A percentile compares a stretch with the other conserved stretches of the same genome.
Conservation (phyloP, 257 asterid species). For the Solanum bulbocastanum region DNA sequence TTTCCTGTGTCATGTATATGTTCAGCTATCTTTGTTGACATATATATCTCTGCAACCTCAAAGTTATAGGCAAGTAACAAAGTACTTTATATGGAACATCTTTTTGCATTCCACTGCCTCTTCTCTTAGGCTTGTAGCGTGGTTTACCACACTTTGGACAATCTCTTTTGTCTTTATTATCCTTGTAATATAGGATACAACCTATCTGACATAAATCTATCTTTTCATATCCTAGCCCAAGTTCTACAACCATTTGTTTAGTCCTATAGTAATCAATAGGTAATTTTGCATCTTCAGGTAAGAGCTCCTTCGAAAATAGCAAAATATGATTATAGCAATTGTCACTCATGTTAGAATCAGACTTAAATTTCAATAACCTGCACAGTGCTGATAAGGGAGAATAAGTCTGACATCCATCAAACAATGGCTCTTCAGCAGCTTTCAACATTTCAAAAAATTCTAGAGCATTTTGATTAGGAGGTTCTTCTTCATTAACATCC, state of each 20-base stretch:
- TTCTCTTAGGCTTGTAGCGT: neutral
- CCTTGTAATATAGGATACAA: neutral
- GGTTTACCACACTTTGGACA: neutral
- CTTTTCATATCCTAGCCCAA: neutral
- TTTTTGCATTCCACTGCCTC: fast-evolving
- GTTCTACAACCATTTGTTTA: neutral
- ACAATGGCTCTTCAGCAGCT: neutral
- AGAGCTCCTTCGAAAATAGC: neutral
- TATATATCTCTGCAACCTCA: too few relatives aligned
- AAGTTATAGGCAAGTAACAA: too few relatives aligned
- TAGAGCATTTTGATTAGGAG: neutral
- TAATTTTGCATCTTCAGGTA: neutral
- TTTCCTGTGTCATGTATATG: too few relatives aligned
- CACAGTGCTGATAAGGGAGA: neutral
- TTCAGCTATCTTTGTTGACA: too few relatives aligned
- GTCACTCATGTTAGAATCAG: too few relatives aligned
- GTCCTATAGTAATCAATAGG: too few relatives aligned
- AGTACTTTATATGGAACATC: too few relatives aligned
- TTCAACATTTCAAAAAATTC: neutral
- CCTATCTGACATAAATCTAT: neutral
- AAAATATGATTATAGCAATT: too few relatives aligned
- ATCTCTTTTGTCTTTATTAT: too few relatives aligned
- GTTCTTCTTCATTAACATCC: neutral
- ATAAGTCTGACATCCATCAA: neutral
- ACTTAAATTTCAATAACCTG: too few relatives aligned